These are phyloP conservation scores for Malus orientalis DNA, from an alignment of 306 rosid species.

Conservation along the genomic window DNA sequence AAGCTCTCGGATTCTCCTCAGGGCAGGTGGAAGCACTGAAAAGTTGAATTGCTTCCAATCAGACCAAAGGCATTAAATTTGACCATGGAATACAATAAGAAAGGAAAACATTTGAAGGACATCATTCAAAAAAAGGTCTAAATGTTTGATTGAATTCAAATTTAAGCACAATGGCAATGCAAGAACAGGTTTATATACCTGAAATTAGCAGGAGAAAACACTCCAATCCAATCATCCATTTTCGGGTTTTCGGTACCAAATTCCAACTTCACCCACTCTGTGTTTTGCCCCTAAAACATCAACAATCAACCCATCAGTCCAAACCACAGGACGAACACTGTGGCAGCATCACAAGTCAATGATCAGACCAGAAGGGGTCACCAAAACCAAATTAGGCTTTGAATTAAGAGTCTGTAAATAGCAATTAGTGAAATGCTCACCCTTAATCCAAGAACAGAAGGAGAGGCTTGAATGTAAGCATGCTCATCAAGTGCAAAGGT, in stretches of 20 bases:
- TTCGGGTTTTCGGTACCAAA: slow-evolving; percentile 49
- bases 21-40: slow-evolving; percentile 63
- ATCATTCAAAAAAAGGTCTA: background rate
- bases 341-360: no score
- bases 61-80: background rate
- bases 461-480: slow-evolving; percentile 48
- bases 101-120: background rate
- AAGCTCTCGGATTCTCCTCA: slow-evolving; percentile 41
- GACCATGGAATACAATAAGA: no score
- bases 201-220: slow-evolving; percentile 78
- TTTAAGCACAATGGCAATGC: background rate
- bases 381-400: background rate
- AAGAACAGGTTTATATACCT: slow-evolving; percentile 25
- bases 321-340: background rate
- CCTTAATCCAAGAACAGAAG: slow-evolving; percentile 41
- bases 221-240: slow-evolving; percentile 70
- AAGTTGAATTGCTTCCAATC: slow-evolving; percentile 11
- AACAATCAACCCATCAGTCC: background rate
- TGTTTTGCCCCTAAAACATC: slow-evolving; percentile 43
- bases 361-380: no score
- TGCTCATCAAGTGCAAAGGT: slow-evolving; percentile 37
- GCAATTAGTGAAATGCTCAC: slow-evolving; percentile 27
- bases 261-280: slow-evolving; percentile 57
- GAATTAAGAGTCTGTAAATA: background rate
- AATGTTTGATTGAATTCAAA: background rate